Evolutionary conservation across 805 yeast species (phyloP).

Genomic region (Suhomyces sp.): DNA sequence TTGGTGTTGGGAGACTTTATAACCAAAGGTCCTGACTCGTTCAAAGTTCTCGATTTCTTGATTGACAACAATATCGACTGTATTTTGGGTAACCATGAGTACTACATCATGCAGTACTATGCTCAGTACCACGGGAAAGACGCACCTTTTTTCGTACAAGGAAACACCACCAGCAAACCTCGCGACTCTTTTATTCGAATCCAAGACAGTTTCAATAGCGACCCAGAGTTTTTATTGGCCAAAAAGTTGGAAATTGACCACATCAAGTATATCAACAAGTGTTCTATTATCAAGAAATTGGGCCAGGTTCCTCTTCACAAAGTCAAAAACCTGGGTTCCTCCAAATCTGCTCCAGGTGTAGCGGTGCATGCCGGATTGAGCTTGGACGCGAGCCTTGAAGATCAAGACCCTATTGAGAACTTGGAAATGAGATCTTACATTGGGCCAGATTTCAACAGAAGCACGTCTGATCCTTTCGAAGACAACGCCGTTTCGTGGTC

Average conservation of each 20-base stretch:
- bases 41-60: slow-evolving; percentile 58
- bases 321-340: slow-evolving; percentile 28
- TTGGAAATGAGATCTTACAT: slow-evolving; percentile 68
- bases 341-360: slow-evolving; percentile 31
- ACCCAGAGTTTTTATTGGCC: slow-evolving; percentile 46
- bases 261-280: slow-evolving; percentile 53
- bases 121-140: slow-evolving; percentile 54
- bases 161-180: background rate
- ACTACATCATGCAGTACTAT: slow-evolving; percentile 63
- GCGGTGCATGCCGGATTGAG: slow-evolving; percentile 84
- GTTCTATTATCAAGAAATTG: slow-evolving; percentile 61
- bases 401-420: slow-evolving; percentile 61
- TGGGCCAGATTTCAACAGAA: slow-evolving; percentile 58
- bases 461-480: slow-evolving; percentile 48
- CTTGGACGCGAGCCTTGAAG: slow-evolving; percentile 57
- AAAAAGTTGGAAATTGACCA: slow-evolving; percentile 58
- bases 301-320: slow-evolving; percentile 55
- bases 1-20: slow-evolving; percentile 81
- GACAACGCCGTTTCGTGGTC: slow-evolving; percentile 52
- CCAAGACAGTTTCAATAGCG: slow-evolving; percentile 22
- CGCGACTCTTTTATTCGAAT: background rate
- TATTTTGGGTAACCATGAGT: slow-evolving; percentile 87
- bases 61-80: slow-evolving; percentile 60
- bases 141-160: slow-evolving; percentile 25
- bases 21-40: slow-evolving; percentile 78